phyloP scores from a whole-genome alignment of 805 yeast species.

The Metschnikowia aberdeeniae region DNA sequence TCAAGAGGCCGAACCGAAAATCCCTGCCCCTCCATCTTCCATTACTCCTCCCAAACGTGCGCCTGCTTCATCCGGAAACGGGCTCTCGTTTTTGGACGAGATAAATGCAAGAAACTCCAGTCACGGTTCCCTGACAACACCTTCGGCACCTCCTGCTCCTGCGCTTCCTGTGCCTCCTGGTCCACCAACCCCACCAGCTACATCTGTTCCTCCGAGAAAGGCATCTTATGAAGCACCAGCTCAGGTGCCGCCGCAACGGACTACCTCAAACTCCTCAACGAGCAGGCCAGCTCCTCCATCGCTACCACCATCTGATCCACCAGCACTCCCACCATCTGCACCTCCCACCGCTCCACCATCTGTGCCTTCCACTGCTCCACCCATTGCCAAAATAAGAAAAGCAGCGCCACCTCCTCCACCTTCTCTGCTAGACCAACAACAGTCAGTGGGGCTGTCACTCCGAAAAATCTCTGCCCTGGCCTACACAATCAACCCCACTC shows the following conservation, averaged over 20 bases:
- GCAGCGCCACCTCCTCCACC: conserved; percentile 29
- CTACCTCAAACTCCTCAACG: not conserved
- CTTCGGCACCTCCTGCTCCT: conserved; percentile 17
- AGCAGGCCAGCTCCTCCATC: conserved; percentile 6
- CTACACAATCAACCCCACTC: conserved; percentile 52
- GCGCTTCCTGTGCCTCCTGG: conserved; percentile 18
- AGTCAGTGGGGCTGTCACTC: conserved; percentile 46
- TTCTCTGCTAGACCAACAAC: conserved; percentile 35
- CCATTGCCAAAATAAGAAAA: conserved; percentile 17
- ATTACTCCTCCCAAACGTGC: conserved; percentile 41
- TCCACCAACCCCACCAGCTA: conserved; percentile 17
- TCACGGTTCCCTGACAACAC: conserved; percentile 13
- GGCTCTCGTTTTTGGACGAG: conserved; percentile 9
- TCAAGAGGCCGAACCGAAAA: not conserved
- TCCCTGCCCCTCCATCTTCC: conserved; percentile 31
- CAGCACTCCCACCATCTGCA: conserved; percentile 15
- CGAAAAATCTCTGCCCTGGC: conserved; percentile 63
- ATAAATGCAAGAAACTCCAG: conserved; percentile 5
- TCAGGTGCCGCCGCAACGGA: not conserved
- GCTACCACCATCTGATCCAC: conserved; percentile 7
- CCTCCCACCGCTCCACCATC: conserved; percentile 13
- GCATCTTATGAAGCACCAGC: not conserved
- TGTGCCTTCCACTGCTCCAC: not conserved
- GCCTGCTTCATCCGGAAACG: conserved; percentile 19
- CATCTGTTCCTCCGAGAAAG: not conserved